Evolutionary conservation across 495 filamentous ascomycete genomes (phyloP).

Genomic region (Penicillium nucicola): DNA sequence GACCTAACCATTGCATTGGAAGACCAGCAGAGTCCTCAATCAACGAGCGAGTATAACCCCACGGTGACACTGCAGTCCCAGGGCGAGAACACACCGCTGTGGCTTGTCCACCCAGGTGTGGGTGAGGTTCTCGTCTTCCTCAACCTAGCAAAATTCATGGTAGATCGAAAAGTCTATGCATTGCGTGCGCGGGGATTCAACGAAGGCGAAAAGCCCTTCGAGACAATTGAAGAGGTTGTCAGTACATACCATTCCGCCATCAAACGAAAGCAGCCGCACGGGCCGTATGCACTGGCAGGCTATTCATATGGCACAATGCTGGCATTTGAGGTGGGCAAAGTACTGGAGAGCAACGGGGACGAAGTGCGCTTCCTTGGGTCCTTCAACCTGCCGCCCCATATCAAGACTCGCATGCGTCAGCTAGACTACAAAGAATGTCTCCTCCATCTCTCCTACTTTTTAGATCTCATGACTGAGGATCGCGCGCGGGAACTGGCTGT

Average conservation of each 20-base stretch:
- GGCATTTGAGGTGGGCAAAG: constrained; percentile 53
- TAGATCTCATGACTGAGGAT: constrained; percentile 40
- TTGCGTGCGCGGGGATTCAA: constrained; percentile 54
- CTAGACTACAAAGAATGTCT: constrained; percentile 45
- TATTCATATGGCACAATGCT: constrained; percentile 54
- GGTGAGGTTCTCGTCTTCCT: constrained; percentile 59
- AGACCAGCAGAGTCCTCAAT: too few relatives aligned
- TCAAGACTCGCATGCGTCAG: constrained; percentile 48
- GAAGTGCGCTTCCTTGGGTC: constrained; percentile 26
- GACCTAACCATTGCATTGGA: too few relatives aligned
- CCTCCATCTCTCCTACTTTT: constrained; percentile 48
- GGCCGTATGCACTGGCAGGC: constrained; percentile 56
- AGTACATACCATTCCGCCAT: constrained; percentile 43
- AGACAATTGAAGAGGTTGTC: constrained; percentile 29
- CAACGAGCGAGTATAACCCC: constrained; percentile 47
- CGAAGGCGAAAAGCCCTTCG: constrained; percentile 33
- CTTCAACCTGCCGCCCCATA: constrained; percentile 48
- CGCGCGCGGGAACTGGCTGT: constrained; percentile 19
- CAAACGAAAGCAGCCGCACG: constrained; percentile 42
- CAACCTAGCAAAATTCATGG: constrained; percentile 40
- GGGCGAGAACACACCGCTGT: constrained; percentile 51
- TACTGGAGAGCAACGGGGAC: constrained; percentile 33
- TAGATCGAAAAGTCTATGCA: constrained; percentile 51
- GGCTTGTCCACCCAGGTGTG: constrained; percentile 55
- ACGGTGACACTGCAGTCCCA: constrained; percentile 40